Conservation (phyloP, 2,329 filamentous ascomycete genomes). For the Xylaria sp. region DNA sequence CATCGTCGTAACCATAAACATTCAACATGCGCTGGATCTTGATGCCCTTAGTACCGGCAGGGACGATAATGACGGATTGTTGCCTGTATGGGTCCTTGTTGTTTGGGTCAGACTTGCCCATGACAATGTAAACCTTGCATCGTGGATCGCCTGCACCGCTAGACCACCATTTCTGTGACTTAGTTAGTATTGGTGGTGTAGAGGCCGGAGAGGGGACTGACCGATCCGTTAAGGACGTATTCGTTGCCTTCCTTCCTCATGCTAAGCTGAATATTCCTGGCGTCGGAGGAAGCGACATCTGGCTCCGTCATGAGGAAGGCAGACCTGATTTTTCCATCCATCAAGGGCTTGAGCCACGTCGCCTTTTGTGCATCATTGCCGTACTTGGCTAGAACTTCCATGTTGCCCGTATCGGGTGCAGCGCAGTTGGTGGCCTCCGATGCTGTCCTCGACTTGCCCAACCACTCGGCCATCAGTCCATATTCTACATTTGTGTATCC, state of each 20-base stretch:
- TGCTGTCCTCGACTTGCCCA: slow-evolving; percentile 83
- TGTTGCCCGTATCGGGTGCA: slow-evolving; percentile 91
- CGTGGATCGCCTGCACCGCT: slow-evolving; percentile 91
- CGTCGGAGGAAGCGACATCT: slow-evolving; percentile 85
- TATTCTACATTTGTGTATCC: slow-evolving; percentile 97
- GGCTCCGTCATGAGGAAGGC: slow-evolving; percentile 96
- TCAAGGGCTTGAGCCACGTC: slow-evolving; percentile 79
- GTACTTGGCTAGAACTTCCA: slow-evolving; percentile 94
- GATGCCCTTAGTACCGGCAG: slow-evolving; percentile 79
- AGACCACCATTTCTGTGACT: slow-evolving; percentile 92
- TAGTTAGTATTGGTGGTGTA: slow-evolving; percentile 24
- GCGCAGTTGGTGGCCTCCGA: slow-evolving; percentile 90
- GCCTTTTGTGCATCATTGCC: slow-evolving; percentile 85
- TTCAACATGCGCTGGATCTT: slow-evolving; percentile 93
- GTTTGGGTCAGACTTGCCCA: slow-evolving; percentile 85
- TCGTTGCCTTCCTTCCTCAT: slow-evolving; percentile 85
- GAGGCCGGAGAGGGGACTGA: slow-evolving; percentile 46
- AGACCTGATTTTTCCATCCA: slow-evolving; percentile 84
- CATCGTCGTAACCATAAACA: slow-evolving; percentile 96
- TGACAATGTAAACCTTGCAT: slow-evolving; percentile 93
- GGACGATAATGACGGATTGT: slow-evolving; percentile 91
- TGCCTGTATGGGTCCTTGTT: slow-evolving; percentile 83
- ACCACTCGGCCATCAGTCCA: slow-evolving; percentile 93
- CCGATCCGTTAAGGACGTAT: slow-evolving; percentile 87
- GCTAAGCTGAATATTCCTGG: slow-evolving; percentile 86